Conservation (phyloP, 2,329 filamentous ascomycete genomes). For the Hirsutella minnesotensis region DNA sequence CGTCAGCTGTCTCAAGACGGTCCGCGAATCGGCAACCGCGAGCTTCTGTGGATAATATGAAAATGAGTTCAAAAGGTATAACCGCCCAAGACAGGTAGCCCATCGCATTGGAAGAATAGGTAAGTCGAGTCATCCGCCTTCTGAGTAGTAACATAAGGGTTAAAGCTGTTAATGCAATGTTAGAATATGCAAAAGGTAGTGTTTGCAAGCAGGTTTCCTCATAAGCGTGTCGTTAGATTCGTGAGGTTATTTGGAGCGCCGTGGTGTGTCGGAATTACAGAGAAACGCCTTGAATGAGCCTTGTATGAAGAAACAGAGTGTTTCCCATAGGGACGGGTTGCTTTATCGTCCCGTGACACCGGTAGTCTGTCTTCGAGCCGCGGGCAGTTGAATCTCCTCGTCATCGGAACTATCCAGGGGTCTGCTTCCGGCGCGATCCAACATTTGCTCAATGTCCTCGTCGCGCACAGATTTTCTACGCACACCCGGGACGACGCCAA, state of each 20-base stretch:
- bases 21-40: no score
- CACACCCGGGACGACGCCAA: slow-evolving; percentile 28
- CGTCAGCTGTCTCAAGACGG: no score
- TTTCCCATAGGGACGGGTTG: not conserved
- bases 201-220: not conserved
- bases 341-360: slow-evolving; percentile 16
- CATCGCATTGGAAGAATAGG: no score
- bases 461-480: slow-evolving; percentile 30
- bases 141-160: not conserved
- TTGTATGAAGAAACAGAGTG: not conserved
- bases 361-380: slow-evolving; percentile 15
- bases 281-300: not conserved
- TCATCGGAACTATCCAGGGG: slow-evolving; percentile 44
- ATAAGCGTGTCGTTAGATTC: not conserved
- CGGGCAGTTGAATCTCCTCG: slow-evolving; percentile 41
- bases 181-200: not conserved
- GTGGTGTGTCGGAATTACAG: not conserved
- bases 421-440: slow-evolving; percentile 40
- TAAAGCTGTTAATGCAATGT: not conserved
- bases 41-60: no score
- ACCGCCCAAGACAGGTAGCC: no score
- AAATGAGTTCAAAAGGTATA: no score
- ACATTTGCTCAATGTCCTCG: slow-evolving; percentile 47
- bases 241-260: not conserved
- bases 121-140: not conserved